Evolutionary conservation across 139 green algal genomes (phyloP).

Genomic region (Chlamydomonas eustigma): DNA sequence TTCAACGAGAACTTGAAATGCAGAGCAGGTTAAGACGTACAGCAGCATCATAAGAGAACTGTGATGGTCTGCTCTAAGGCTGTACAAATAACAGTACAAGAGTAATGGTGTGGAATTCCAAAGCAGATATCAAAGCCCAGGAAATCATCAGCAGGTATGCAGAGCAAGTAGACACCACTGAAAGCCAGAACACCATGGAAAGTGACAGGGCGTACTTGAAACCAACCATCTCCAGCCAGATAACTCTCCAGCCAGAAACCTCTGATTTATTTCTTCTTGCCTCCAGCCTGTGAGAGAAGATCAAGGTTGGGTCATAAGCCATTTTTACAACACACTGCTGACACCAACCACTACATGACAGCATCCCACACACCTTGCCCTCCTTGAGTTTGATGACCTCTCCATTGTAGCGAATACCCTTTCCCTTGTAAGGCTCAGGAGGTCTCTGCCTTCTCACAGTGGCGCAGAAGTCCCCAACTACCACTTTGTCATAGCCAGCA

Average conservation of each 20-base stretch:
- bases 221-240: too few relatives aligned
- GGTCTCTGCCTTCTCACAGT: constrained; percentile 73
- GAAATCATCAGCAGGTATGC: neutral
- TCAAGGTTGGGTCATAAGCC: neutral
- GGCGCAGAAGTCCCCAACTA: constrained; percentile 90
- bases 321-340: neutral
- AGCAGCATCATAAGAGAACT: too few relatives aligned
- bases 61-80: too few relatives aligned
- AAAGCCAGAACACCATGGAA: too few relatives aligned
- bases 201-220: too few relatives aligned
- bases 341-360: too few relatives aligned
- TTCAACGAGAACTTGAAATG: too few relatives aligned
- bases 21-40: too few relatives aligned
- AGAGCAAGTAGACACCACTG: neutral
- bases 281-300: neutral
- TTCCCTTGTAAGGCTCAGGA: constrained; percentile 96
- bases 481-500: constrained; percentile 78
- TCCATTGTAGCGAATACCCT: constrained; percentile 86
- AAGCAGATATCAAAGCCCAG: neutral
- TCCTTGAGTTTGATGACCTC: constrained; percentile 92
- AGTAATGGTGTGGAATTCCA: too few relatives aligned
- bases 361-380: constrained; percentile 20
- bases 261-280: constrained; percentile 4
- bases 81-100: too few relatives aligned
- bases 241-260: too few relatives aligned